Base-by-base conservation (phyloP, 495 filamentous ascomycete genomes). In the Neurospora sublineolata region DNA sequence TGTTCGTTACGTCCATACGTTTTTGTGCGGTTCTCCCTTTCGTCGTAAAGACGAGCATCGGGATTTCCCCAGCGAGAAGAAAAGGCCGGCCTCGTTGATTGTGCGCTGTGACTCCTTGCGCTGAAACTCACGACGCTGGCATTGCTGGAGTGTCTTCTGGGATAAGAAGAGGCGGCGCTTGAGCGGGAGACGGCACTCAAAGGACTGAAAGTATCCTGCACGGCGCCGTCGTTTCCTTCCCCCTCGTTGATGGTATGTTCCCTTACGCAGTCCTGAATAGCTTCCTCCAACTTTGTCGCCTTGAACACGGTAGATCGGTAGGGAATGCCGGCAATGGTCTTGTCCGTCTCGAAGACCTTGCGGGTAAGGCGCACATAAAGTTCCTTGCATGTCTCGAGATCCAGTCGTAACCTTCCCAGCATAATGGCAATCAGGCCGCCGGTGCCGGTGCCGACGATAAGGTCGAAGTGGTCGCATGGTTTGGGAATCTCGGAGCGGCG, bases 391-490 rank as follows among this genome's bases (percentile, higher is more conserved):
- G 93, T 95, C 79, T 97, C 94, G 37, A 98, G 82, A 76, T 98
- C 94, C 75, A 99, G 86, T 64, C 95, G 91, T 76, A 99, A 82
- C 46, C 95, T 88, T 11, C 95, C 95, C 30, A 99, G 86, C 96
- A 99, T 98, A 73, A 99, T 86, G 23, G 95, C 96, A 73, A 99
- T 97, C 70, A 99, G 82, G 3, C 95, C 95, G 75, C 95, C 95
- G 1, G 95, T 99, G 70, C 94, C 94, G 46, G 93, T 97, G 40
- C 95, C 95, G 71, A 89, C 90, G 73, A 99, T 99, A 70, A 99
- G 85, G 82, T 99, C 95, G 83, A 99, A 99, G 80, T 98, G 93
- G 73, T 99, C 96, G 89, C 93, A 97, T 73, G 95, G 95, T 76
- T 97, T 97, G 36, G 96, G 95, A 30, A 98, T 94, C 76, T 97